Conservation (phyloP, 2,329 filamentous ascomycete genomes). For the Fusarium stilboides region DNA sequence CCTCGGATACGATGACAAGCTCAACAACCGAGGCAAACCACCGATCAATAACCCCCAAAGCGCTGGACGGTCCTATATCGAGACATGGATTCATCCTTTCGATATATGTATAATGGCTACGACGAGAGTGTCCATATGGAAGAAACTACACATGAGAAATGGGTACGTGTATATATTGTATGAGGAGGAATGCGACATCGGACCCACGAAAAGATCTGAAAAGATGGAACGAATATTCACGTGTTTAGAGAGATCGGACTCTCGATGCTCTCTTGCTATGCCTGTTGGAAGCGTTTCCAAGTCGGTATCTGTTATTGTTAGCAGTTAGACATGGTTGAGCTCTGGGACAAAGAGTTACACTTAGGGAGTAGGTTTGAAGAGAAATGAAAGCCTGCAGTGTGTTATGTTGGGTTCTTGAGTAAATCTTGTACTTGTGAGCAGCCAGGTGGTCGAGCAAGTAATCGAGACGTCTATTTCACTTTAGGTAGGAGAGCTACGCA, state of each 20-base stretch:
- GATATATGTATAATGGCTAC: slow-evolving; percentile 36
- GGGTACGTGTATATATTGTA: slow-evolving; percentile 39
- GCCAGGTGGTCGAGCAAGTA: too few species aligned
- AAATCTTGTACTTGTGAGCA: too few species aligned
- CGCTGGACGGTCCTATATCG: slow-evolving; percentile 6
- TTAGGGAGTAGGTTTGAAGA: slow-evolving; percentile 28
- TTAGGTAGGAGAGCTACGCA: too few species aligned
- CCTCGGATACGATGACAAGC: not conserved
- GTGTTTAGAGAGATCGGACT: slow-evolving; percentile 43
- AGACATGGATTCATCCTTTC: slow-evolving; percentile 8
- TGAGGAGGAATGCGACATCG: slow-evolving; percentile 18
- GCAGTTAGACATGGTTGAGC: slow-evolving; percentile 35
- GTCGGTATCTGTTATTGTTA: slow-evolving; percentile 24
- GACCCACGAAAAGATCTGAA: not conserved
- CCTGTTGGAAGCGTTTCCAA: slow-evolving; percentile 42
- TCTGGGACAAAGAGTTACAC: slow-evolving; percentile 28
- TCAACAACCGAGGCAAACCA: not conserved
- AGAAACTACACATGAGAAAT: slow-evolving; percentile 23
- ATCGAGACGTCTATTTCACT: too few species aligned
- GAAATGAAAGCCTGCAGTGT: slow-evolving; percentile 22
- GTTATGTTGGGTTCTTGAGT: not conserved
- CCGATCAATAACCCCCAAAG: not conserved
- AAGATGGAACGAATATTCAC: slow-evolving; percentile 16
- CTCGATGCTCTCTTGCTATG: slow-evolving; percentile 30
- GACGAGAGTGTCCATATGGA: slow-evolving; percentile 11